Percentiles rank a stretch among this genome's conserved stretches.
phyloP scores from a whole-genome alignment of 2,329 filamentous ascomycete genomes.

The Gnomoniopsis smithogilvyi region DNA sequence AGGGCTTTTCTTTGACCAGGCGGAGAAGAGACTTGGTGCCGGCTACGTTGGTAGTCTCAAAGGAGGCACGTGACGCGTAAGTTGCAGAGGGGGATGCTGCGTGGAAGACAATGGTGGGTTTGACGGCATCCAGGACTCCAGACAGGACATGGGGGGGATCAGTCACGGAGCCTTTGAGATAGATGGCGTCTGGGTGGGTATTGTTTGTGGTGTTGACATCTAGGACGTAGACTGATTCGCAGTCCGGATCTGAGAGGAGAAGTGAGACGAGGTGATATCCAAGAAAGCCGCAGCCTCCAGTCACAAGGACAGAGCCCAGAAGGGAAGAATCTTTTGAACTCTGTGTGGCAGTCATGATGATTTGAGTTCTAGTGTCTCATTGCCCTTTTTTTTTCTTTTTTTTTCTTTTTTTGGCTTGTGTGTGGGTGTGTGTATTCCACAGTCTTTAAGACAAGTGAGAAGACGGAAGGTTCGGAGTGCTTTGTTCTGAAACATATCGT shows the following conservation, averaged over 20 bases:
- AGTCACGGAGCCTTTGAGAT: slow-evolving; percentile 26
- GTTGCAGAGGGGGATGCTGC: slow-evolving; percentile 28
- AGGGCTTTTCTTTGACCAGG: slow-evolving; percentile 18
- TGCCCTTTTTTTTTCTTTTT: too few relatives aligned
- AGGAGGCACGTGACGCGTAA: slow-evolving; percentile 18
- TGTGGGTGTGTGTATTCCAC: too few relatives aligned
- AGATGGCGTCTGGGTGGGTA: slow-evolving; percentile 22
- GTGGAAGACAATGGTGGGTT: slow-evolving; percentile 31
- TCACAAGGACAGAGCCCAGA: slow-evolving; percentile 23
- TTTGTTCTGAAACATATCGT: too few relatives aligned
- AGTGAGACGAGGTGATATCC: slow-evolving; percentile 29
- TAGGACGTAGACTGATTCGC: slow-evolving; percentile 25
- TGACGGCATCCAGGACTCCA: slow-evolving; percentile 21
- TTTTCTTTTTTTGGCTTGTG: too few relatives aligned
- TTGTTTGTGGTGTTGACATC: slow-evolving; percentile 26
- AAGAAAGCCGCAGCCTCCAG: slow-evolving; percentile 32
- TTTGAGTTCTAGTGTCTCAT: too few relatives aligned
- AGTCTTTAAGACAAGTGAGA: too few relatives aligned
- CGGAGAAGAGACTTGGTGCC: slow-evolving; percentile 29
- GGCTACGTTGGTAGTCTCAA: slow-evolving; percentile 27
- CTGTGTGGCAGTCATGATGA: background rate
- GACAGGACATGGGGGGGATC: slow-evolving; percentile 18
- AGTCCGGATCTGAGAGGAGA: slow-evolving; percentile 23
- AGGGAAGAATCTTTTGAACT: background rate
- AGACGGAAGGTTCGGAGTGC: too few relatives aligned